Percentiles rank a stretch among this genome's conserved stretches.
phyloP scores from a whole-genome alignment of 2,329 filamentous ascomycete species.

The Beauveria medogensis region DNA sequence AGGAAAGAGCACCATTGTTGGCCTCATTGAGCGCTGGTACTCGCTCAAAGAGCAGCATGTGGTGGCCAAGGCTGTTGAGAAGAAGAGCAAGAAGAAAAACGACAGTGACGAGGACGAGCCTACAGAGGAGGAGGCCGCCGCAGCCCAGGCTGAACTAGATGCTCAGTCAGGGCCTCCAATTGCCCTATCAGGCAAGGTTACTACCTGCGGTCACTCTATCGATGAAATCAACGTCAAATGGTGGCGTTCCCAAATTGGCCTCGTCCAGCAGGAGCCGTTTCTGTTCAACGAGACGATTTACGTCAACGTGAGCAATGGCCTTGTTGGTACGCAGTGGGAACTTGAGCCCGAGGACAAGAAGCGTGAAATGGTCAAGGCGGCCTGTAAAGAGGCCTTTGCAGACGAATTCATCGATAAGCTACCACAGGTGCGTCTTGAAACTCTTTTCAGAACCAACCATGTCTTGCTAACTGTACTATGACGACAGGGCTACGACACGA shows the following conservation, averaged over 20 bases:
- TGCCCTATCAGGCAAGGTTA: conserved; percentile 38
- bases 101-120: conserved; percentile 19
- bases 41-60: conserved; percentile 45
- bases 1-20: conserved; percentile 68
- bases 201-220: conserved; percentile 45
- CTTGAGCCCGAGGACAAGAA: conserved; percentile 47
- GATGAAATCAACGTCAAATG: conserved; percentile 53
- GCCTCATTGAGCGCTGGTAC: conserved; percentile 66
- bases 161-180: conserved; percentile 35
- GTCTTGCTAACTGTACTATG: conserved; percentile 10
- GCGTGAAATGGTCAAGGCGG: conserved; percentile 50
- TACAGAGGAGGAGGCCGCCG: conserved; percentile 22
- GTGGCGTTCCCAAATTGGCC: conserved; percentile 54
- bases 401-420: conserved; percentile 60
- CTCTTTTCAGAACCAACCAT: background rate
- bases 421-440: conserved; percentile 36
- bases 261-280: conserved; percentile 62
- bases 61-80: conserved; percentile 32
- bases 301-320: conserved; percentile 53
- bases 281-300: conserved; percentile 59
- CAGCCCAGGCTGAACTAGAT: conserved; percentile 17
- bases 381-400: conserved; percentile 60
- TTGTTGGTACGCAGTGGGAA: conserved; percentile 46
- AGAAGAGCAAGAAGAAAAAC: conserved; percentile 26
- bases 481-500: conserved; percentile 57